These are phyloP conservation scores for Protea cynaroides DNA, from an alignment of 164 flowering plant species.

Conservation along the genomic window DNA sequence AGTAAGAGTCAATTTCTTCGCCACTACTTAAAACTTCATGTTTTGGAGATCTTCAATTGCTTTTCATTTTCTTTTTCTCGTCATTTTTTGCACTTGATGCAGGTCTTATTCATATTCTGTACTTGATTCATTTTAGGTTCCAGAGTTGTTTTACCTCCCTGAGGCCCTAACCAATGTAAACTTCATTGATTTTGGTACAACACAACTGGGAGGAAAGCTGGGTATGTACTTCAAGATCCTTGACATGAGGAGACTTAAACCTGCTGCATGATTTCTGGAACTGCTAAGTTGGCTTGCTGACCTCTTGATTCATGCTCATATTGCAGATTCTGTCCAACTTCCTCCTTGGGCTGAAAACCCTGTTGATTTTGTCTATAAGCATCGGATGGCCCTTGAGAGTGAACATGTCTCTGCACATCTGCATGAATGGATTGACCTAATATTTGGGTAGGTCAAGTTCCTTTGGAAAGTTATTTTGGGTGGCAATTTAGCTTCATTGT, in stretches of 20 bases:
- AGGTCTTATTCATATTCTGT: background rate
- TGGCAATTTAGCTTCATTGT: background rate
- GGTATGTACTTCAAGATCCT: slow-evolving; percentile 38
- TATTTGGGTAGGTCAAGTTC: slow-evolving; percentile 72
- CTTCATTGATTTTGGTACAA: slow-evolving; percentile 88
- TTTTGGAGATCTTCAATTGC: no score
- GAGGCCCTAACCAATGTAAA: slow-evolving; percentile 82
- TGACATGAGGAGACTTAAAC: background rate
- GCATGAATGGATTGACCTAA: slow-evolving; percentile 98
- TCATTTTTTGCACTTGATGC: slow-evolving; percentile 1
- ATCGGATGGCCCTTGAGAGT: slow-evolving; percentile 95
- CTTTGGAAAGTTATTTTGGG: background rate
- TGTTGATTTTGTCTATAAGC: slow-evolving; percentile 88
- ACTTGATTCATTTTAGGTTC: slow-evolving; percentile 51
- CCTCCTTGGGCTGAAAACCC: slow-evolving; percentile 95
- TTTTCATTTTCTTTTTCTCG: slow-evolving; percentile 1
- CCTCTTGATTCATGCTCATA: slow-evolving; percentile 1
- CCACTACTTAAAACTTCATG: background rate
- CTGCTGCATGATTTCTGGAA: background rate
- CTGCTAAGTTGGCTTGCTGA: background rate
- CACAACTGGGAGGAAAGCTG: slow-evolving; percentile 84
- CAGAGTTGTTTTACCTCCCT: slow-evolving; percentile 95
- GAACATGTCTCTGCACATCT: slow-evolving; percentile 95
- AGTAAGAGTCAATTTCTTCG: slow-evolving; percentile 34
- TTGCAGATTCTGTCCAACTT: slow-evolving; percentile 74